Base-by-base conservation (phyloP, 2,329 filamentous ascomycete genomes). In the Talaromyces amestolkiae region DNA sequence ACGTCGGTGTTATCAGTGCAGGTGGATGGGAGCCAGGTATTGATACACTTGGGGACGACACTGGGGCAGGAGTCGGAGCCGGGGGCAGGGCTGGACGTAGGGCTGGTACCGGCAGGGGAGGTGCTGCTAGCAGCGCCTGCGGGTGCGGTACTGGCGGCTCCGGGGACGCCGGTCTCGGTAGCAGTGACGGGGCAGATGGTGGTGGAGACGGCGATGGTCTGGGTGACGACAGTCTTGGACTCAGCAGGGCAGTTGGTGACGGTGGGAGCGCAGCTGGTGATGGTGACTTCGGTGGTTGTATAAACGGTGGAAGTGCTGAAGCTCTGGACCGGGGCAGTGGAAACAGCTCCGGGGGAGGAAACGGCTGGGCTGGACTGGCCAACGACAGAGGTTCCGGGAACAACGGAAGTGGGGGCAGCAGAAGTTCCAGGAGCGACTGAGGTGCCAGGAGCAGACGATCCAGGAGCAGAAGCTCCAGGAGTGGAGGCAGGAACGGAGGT, bases 1-100 rank as follows among this genome's bases (percentile, higher is more conserved):
- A 84, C 80, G 75, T 97, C 92, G 51, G 90, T 89, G 88, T 97
- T 97, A 81, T 91, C 88, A 72, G 85, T 84, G 87, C 94, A 98
- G 75, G 86, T 82, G 60, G 90, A 86, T 11, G 77, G 70, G 73
- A 96, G 80, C 91, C 92, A 97, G 73, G 93, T 96, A 86, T 94
- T 95, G 80, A 98, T 82, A 84, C 94, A 98, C 75, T 87, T 87
- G 69, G 94, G 93, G 59, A 97, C 89, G 58, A 93, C 86, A 31
- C 83, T 80, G 65, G 93, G 92, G 80, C 87, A 82, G 35, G 73
- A 71, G 15, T 27, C 64, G 1, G 31, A 75, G 75, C 3, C 74
- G 69, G 41, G 71, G 3, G 56, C 13, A 31, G 56, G 73, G 68
- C 68, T 70, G 35, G 73, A 70, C 72, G 27, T 58, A 43, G 66